phyloP scores from a whole-genome alignment of 257 asterid species.

The Salvia hispanica region DNA sequence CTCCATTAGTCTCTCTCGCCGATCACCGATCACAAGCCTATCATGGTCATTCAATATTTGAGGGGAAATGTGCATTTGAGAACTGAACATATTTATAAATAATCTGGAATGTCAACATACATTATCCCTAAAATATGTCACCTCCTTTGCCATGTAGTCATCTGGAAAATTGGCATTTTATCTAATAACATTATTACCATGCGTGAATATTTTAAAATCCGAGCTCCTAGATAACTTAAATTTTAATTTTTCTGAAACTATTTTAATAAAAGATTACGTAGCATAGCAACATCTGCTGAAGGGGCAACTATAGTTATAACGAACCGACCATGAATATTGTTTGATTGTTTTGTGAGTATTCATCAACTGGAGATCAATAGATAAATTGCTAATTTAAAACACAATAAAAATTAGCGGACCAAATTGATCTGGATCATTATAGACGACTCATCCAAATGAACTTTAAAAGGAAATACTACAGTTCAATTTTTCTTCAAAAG shows the following conservation, averaged over 20 bases:
- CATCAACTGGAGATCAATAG: not conserved
- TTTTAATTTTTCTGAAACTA: not conserved
- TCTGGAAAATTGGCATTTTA: not conserved
- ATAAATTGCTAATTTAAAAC: not conserved
- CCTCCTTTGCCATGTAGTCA: conserved; percentile 26
- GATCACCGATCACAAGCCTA: too few species aligned
- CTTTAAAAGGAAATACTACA: too few species aligned
- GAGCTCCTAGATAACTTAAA: not conserved
- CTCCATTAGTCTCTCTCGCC: too few species aligned
- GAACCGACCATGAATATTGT: conserved; percentile 16
- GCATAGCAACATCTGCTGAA: too few species aligned
- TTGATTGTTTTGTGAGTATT: not conserved
- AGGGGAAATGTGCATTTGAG: not conserved
- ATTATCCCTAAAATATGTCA: conserved; percentile 24
- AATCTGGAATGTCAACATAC: conserved; percentile 28
- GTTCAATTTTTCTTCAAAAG: too few species aligned
- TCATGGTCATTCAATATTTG: not conserved
- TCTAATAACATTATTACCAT: conserved; percentile 6
- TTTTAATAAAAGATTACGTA: not conserved
- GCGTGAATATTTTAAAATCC: conserved; percentile 12
- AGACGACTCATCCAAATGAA: too few species aligned
- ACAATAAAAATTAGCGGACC: too few species aligned
- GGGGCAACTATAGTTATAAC: not conserved
- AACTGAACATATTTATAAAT: not conserved
- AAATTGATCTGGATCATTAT: too few species aligned